These are phyloP conservation scores for Apiotrichum brassicae DNA, from an alignment of 1,284 basidiomycete species.

Conservation along the genomic window DNA sequence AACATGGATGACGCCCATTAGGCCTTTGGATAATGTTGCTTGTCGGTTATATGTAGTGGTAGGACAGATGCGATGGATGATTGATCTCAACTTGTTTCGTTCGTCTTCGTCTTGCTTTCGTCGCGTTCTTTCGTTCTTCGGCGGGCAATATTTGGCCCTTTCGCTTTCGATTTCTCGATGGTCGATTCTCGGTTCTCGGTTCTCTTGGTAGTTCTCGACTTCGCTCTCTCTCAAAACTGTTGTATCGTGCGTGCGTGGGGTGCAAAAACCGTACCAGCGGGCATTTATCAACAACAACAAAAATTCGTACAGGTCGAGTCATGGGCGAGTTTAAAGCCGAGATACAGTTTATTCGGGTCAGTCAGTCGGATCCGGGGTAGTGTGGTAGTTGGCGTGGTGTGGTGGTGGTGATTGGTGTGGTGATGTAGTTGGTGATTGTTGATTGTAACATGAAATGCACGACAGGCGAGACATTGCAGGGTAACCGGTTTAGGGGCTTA, in stretches of 20 bases:
- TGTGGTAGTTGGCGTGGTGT: not conserved
- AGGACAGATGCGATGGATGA: not conserved
- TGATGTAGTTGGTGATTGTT: not conserved
- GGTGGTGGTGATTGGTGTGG: too few species aligned
- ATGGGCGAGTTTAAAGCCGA: not conserved
- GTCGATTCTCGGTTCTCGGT: not conserved
- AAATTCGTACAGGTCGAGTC: constrained; percentile 1
- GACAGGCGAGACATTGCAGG: not conserved
- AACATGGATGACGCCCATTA: not conserved
- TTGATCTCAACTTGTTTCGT: not conserved
- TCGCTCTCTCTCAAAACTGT: too few species aligned
- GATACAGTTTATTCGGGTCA: not conserved
- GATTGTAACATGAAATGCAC: not conserved
- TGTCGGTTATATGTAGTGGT: not conserved
- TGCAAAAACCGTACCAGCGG: not conserved
- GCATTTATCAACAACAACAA: not conserved
- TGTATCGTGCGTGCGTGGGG: not conserved
- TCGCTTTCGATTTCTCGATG: not conserved
- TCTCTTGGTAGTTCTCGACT: not conserved
- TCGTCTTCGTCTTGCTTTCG: not conserved
- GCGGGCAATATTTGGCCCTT: constrained; percentile 6
- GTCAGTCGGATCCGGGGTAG: not conserved
- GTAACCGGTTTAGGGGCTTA: constrained; percentile 19
- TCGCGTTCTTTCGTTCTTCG: too few species aligned
- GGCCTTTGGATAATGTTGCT: not conserved